These are phyloP conservation scores for Dothistroma pini DNA, from an alignment of 2,329 filamentous ascomycete genomes.

Conservation along the genomic window DNA sequence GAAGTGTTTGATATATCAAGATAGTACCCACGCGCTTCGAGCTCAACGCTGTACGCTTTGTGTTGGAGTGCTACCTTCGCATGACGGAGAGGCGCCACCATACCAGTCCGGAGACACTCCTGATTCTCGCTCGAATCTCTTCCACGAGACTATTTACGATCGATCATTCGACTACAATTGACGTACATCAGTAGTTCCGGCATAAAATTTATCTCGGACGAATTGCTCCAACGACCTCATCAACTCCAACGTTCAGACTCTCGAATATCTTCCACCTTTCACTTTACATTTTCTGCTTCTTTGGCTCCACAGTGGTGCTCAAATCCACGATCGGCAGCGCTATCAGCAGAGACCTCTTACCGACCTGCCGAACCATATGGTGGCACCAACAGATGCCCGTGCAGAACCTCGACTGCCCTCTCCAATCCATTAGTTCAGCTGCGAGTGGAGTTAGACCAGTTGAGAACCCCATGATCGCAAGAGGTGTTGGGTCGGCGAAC, in stretches of 20 bases:
- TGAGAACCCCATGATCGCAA: slow-evolving; percentile 24
- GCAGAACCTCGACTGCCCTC: slow-evolving; percentile 12
- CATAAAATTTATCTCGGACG: background rate
- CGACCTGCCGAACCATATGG: slow-evolving; percentile 36
- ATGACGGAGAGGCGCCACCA: no score
- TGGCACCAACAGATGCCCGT: slow-evolving; percentile 21
- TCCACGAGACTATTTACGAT: no score
- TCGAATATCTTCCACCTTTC: background rate
- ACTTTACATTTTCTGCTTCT: slow-evolving; percentile 7
- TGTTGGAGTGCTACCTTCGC: no score
- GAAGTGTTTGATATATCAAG: no score
- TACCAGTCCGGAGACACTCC: no score
- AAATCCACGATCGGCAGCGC: slow-evolving; percentile 22
- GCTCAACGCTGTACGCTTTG: no score
- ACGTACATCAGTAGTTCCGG: background rate
- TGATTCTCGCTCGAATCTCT: no score
- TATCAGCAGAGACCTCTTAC: slow-evolving; percentile 21
- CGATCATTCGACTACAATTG: background rate
- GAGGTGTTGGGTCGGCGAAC: slow-evolving; percentile 24
- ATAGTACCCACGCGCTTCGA: no score
- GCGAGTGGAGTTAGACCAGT: slow-evolving; percentile 21
- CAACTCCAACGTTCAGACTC: background rate
- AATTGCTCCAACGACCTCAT: background rate
- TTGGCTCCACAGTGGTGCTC: slow-evolving; percentile 17
- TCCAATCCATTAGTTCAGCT: slow-evolving; percentile 18